Evolutionary conservation across 1,284 basidiomycete species (phyloP).

Genomic region (Leccinum angustisporum): DNA sequence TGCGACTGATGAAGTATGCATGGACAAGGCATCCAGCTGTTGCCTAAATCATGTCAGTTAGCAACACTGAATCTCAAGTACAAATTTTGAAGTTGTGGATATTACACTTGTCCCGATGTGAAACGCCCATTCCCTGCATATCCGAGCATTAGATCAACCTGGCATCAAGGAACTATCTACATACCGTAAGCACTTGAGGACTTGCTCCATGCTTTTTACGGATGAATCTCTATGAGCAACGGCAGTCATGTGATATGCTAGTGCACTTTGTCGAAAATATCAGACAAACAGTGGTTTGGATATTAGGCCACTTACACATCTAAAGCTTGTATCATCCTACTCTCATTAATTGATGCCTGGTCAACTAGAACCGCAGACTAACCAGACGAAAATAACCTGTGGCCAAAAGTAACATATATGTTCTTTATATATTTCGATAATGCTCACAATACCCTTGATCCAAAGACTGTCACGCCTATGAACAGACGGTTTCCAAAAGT

Average conservation of each 20-base stretch:
- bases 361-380: background rate
- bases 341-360: constrained; percentile 4
- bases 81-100: background rate
- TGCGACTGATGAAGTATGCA: constrained; percentile 24
- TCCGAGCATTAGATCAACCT: background rate
- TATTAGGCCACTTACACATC: constrained; percentile 10
- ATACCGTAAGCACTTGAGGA: constrained; percentile 10
- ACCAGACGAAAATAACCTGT: constrained; percentile 25
- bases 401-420: too few relatives aligned
- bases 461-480: constrained; percentile 23
- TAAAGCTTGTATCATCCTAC: constrained; percentile 22
- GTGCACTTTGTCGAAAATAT: constrained; percentile 10
- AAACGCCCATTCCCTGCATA: constrained; percentile 10
- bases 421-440: background rate
- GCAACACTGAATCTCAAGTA: background rate
- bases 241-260: constrained; percentile 12
- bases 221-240: constrained; percentile 8
- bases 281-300: background rate
- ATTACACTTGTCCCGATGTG: constrained; percentile 21
- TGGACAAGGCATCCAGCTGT: constrained; percentile 25
- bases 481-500: constrained; percentile 19
- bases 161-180: background rate
- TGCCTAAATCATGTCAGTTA: constrained; percentile 17
- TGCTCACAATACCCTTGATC: constrained; percentile 24
- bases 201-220: rapidly evolving